phyloP scores from a whole-genome alignment of 2,329 filamentous ascomycete species.

The Hypoxylon sp. region DNA sequence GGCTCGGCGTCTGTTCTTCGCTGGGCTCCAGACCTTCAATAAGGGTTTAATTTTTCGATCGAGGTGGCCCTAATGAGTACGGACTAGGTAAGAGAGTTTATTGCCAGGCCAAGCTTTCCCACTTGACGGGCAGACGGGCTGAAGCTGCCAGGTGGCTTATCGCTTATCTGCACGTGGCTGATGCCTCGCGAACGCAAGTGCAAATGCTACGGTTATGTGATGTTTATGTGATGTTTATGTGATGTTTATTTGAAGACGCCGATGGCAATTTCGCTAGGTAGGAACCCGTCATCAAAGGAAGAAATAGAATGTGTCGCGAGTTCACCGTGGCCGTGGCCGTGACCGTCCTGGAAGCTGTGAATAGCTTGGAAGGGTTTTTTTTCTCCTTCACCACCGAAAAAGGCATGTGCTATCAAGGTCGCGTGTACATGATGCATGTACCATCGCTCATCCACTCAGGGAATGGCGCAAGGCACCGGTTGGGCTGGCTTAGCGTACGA shows the following conservation, averaged over 20 bases:
- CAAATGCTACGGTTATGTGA: not conserved
- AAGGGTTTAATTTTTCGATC: conserved; percentile 41
- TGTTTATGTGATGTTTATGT: not conserved
- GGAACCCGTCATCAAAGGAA: not conserved
- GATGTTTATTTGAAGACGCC: not conserved
- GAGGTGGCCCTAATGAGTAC: conserved; percentile 40
- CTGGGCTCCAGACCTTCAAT: conserved; percentile 14
- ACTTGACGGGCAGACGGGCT: conserved; percentile 14
- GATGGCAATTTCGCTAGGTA: not conserved
- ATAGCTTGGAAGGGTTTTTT: conserved; percentile 20
- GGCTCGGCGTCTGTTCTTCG: conserved; percentile 32
- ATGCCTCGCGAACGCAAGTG: not conserved
- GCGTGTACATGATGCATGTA: conserved; percentile 43
- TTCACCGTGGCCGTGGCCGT: not conserved
- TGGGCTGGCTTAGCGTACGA: conserved; percentile 15
- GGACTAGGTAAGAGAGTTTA: conserved; percentile 31
- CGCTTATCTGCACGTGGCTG: conserved; percentile 45
- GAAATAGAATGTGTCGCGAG: conserved; percentile 1
- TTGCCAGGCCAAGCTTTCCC: conserved; percentile 31
- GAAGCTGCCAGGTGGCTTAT: conserved; percentile 50
- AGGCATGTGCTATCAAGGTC: conserved; percentile 41
- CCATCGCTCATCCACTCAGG: conserved; percentile 33
- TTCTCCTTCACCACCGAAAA: conserved; percentile 22
- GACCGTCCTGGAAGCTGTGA: not conserved
- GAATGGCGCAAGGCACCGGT: conserved; percentile 40